Base-by-base conservation (phyloP, 2,329 filamentous ascomycete species). In the Alternaria longipes region DNA sequence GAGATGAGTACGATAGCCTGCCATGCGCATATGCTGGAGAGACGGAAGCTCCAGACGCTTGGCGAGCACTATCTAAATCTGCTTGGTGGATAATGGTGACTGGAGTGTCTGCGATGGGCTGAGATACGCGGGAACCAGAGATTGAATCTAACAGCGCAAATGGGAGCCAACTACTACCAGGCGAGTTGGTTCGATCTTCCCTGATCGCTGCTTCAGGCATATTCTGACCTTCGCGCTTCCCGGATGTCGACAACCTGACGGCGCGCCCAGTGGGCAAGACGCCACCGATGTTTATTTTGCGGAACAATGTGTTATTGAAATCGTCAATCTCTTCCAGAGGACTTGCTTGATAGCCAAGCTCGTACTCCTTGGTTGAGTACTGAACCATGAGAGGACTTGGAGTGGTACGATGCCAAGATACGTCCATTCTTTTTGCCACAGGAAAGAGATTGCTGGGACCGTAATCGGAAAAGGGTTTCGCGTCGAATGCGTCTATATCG, bases 311-410 rank as follows among this genome's bases (percentile, higher is more conserved):
- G 1, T 50, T 36, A 3, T 57, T 49, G 38, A 66, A 62, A 3
- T 68, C 67, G 12, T 71, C 59, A 11, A 70, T 59, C 22, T 72
- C 70, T 34, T 70, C 65, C 11, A 73, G 49, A 28, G 62, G 64
- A 16, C 66, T 66, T 9, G 16, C 52, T 14, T 70, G 50, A 1
- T 58, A 42, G 50, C 9, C 59, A 56, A 26, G 66, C 32, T 14
- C 62, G 62, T 73, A 74, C 18, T 74, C 60, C 4, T 49, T 62
- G 0, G 59, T 58, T 5, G 69, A 66, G 28, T 62, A 69, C 26
- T 56, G 62, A 3, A 73, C 62, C 67, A 73, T 73, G 4, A 57
- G 32, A 32, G 70, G 64, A 6, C 54, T 20, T 8, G 49, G 18
- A 18, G 41, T 51, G 4, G 46, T 53, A 55, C 56, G 59, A 38